Evolutionary conservation across 2,329 filamentous ascomycete genomes (phyloP), one percentile per base, ranked within the genome.

Genomic region (Penicillium frequentans): DNA sequence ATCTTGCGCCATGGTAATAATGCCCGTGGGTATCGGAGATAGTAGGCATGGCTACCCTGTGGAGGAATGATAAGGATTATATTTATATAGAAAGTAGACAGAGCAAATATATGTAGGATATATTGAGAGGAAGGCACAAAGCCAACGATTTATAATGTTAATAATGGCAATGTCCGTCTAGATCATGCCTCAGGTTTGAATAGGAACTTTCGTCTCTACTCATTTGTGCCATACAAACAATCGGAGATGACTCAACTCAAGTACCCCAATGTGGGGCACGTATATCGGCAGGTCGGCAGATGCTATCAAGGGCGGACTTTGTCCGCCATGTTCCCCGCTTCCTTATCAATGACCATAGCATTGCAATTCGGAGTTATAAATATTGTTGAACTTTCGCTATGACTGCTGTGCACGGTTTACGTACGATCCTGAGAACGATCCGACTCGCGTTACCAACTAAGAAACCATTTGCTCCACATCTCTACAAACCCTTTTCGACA

Each of bases 241-340:
- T 21, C 14, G 23, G 48, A 19, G 23, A 50, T 5, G 24, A 19
- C 33, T 29, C 35, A 23, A 26, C 24, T 7, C 11, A 23, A 42
- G 19, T 42, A 37, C 48, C 9, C 48, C 48, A 50, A 42, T 39
- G 48, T 42, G 48, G 48, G 33, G 48, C 21, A 42, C 10, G 3
- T 39, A 6, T 24, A 49, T 49, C 47, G 48, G 48, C 33, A 50
- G 29, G 10, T 50, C 48, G 48, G 50, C 39, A 46, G 31, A 39
- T 31, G 19, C 14, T 37, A 52, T 50, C 33, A 37, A 60, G 19
- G 44, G 50, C 61, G 61, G 59, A 63, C 59, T 51, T 54, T 53
- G 48, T 56, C 59, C 61, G 58, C 54, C 27, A 14, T 13, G 26
- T 59, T 55, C 61, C 56, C 61, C 61, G 53, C 61, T 56, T 53